These are phyloP conservation scores for Rutstroemia sydowiana DNA, from an alignment of 2,329 filamentous ascomycete species.

Conservation along the genomic window DNA sequence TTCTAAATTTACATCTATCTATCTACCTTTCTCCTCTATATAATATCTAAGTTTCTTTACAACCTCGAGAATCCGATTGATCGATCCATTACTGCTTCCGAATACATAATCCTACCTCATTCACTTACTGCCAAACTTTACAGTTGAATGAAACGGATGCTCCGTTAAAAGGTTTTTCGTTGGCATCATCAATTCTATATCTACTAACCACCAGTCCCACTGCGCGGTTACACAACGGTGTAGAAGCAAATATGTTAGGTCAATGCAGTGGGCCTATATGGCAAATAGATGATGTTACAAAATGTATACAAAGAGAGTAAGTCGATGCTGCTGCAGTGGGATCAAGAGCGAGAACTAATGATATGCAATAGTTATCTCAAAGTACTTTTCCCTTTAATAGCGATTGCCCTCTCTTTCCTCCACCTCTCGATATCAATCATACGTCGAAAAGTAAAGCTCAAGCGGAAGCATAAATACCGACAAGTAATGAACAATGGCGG, in stretches of 20 bases:
- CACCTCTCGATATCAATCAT: constrained; percentile 54
- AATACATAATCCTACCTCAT: neutral
- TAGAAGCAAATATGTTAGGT: constrained; percentile 18
- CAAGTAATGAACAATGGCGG: constrained; percentile 39
- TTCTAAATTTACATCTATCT: neutral
- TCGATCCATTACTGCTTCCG: neutral
- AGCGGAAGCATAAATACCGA: constrained; percentile 50
- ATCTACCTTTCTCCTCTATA: neutral
- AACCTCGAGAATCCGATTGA: too few species aligned
- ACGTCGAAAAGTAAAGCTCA: constrained; percentile 44
- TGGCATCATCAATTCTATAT: neutral
- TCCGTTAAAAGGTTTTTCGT: neutral
- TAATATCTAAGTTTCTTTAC: neutral
- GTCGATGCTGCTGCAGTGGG: constrained; percentile 32
- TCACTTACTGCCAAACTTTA: too few species aligned
- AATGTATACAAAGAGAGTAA: constrained; percentile 61
- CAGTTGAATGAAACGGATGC: too few species aligned
- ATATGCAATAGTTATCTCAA: constrained; percentile 60
- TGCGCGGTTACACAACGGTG: neutral
- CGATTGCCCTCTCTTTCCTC: constrained; percentile 63
- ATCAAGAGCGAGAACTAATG: constrained; percentile 10
- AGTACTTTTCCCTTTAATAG: constrained; percentile 68
- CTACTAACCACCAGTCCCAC: neutral
- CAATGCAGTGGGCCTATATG: constrained; percentile 37
- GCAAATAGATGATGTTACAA: constrained; percentile 56